Conservation (phyloP, 2,329 filamentous ascomycete genomes). For the Xylaria sp. region DNA sequence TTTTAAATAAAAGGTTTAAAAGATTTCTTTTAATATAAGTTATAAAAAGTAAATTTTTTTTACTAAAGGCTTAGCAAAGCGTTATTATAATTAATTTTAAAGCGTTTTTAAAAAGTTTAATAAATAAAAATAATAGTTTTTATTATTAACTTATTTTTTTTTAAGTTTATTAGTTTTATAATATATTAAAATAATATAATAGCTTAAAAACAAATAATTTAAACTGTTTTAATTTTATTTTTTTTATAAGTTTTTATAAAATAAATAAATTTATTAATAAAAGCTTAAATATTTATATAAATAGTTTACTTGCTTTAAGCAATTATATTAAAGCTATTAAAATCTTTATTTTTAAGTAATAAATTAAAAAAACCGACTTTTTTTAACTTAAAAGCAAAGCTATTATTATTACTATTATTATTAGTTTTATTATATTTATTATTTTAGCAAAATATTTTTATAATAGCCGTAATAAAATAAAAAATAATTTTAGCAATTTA, state of each 20-base stretch:
- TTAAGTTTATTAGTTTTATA: constrained; percentile 5
- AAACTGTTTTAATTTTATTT: constrained; percentile 4
- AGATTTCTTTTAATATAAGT: not conserved
- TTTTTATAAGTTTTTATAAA: not conserved
- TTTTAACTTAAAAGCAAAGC: no score
- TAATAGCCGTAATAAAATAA: no score
- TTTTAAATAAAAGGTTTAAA: not conserved
- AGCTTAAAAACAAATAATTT: not conserved
- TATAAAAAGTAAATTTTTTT: not conserved
- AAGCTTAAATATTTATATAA: constrained; percentile 4
- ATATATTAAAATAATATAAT: no score
- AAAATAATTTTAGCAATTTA: no score
- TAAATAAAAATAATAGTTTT: no score
- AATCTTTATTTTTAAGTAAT: not conserved
- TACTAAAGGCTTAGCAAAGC: not conserved
- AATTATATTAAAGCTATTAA: not conserved
- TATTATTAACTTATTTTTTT: not conserved
- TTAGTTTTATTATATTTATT: no score
- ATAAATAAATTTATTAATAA: not conserved
- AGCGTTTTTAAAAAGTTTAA: not conserved
- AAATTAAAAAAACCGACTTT: constrained; percentile 1
- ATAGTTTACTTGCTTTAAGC: not conserved
- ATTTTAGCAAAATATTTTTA: no score
- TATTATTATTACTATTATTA: no score
- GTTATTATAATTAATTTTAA: constrained; percentile 2